phyloP scores from a whole-genome alignment of 495 filamentous ascomycete species.

The Thermothielavioides terrestris region DNA sequence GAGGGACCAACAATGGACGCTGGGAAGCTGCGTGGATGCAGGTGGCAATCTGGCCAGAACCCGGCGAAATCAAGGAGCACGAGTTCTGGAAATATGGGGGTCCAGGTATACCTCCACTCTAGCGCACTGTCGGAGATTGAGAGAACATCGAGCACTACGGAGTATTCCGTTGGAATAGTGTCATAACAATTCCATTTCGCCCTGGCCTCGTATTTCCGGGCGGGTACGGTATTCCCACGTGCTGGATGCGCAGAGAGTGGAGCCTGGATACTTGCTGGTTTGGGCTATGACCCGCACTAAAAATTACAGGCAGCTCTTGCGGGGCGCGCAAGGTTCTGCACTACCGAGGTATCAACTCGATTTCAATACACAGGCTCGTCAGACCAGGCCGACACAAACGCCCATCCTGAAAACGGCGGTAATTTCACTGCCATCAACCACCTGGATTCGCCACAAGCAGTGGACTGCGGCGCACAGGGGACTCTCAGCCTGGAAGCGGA shows the following conservation, averaged over 20 bases:
- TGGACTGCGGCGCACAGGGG: background rate
- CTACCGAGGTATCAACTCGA: too few relatives aligned
- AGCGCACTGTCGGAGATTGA: constrained; percentile 10
- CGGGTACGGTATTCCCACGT: background rate
- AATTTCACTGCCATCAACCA: too few relatives aligned
- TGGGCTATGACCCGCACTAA: background rate
- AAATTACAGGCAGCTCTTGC: background rate
- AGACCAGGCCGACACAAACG: too few relatives aligned
- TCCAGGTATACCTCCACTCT: constrained; percentile 12
- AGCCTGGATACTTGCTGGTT: background rate
- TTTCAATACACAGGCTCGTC: too few relatives aligned
- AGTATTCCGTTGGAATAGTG: too few relatives aligned
- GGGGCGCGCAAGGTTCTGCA: too few relatives aligned
- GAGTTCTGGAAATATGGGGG: constrained; percentile 1
- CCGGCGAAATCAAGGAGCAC: background rate
- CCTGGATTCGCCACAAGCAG: too few relatives aligned
- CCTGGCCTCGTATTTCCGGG: background rate
- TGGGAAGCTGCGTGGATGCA: background rate
- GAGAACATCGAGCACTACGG: constrained; percentile 5
- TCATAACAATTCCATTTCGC: constrained; percentile 7
- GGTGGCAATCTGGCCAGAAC: constrained; percentile 19
- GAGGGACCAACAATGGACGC: background rate
- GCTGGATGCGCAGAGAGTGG: background rate
- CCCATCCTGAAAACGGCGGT: too few relatives aligned
- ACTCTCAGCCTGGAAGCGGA: background rate